Conservation (phyloP, 805 yeast genomes). For the Candida maris region DNA sequence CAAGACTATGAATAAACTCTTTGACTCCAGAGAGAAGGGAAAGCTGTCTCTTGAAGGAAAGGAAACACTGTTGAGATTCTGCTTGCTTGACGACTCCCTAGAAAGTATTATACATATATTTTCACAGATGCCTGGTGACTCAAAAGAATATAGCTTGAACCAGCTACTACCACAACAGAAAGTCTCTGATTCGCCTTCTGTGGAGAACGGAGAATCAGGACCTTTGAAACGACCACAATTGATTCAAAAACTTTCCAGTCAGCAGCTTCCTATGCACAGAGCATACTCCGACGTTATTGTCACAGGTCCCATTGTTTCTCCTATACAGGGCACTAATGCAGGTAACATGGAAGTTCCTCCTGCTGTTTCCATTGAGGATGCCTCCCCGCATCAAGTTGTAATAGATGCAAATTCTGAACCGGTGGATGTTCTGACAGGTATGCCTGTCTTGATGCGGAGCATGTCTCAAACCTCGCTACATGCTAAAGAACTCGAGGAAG, state of each 20-base stretch:
- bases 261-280: conserved; percentile 43
- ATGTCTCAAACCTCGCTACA: conserved; percentile 62
- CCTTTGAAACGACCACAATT: conserved; percentile 22
- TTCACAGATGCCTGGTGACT: conserved; percentile 15
- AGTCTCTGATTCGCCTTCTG: neutral
- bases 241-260: conserved; percentile 33
- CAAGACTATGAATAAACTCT: conserved; percentile 46
- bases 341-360: conserved; percentile 16
- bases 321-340: conserved; percentile 29
- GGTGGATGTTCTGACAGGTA: conserved; percentile 66
- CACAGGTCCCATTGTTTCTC: conserved; percentile 51
- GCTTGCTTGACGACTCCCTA: conserved; percentile 51
- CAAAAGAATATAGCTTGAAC: conserved; percentile 3
- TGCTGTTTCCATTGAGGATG: conserved; percentile 15
- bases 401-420: conserved; percentile 59
- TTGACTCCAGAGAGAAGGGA: conserved; percentile 43
- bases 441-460: conserved; percentile 63
- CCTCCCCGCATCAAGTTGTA: conserved; percentile 68
- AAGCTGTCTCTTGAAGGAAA: conserved; percentile 50
- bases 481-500: conserved; percentile 77
- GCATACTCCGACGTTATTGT: conserved; percentile 48
- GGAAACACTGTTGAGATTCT: conserved; percentile 49
- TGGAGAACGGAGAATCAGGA: conserved; percentile 2
- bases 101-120: conserved; percentile 51
- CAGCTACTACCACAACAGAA: neutral